Base-by-base conservation (phyloP, 768 basidiomycete genomes). In the Pilatotrama ljubarskyi region DNA sequence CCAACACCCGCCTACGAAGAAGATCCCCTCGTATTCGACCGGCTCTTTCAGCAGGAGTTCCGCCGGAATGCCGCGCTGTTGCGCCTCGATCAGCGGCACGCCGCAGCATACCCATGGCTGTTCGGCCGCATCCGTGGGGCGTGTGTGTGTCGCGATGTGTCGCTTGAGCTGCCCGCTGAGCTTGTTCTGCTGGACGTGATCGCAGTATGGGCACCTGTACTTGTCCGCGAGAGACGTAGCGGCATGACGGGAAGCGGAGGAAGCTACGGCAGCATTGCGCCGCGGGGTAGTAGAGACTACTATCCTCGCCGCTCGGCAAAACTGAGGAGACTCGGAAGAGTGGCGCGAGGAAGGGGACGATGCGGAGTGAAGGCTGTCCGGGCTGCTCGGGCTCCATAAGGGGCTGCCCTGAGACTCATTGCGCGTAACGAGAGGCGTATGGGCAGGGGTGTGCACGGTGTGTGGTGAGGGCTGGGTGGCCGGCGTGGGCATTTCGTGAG, bases 101-200 rank as follows among this genome's bases (percentile, higher is more conserved):
- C 64, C 64, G 29, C 64, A 66, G 51, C 64, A 66, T 18, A 63
- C 49, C 64, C 64, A 66, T 5, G 47, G 25, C 49, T 22, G 46
- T n/a, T 59, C 46, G 37, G 41, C 54, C 5, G 25, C 29, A 7
- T 26, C 35, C 11, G 18, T 24, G 5, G 46, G 26, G 18, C 43
- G 38, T 5, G 35, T 42, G 61, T 66, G 64, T 44, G 64, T 59
- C 48, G 41, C 41, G 53, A 66, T 51, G 50, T 66, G 64, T 26
- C 64, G 64, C 54, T 22, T n/a, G 41, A 66, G 44, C 38, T 63
- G 61, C 15, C 61, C 58, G 15, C 26, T 17, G 43, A 58, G 58
- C 32, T 46, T 18, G 35, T 26, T 58, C 7, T 17, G 2, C 46
- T 66, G 64, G 22, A 61, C 50, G 51, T 61, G 52, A 5, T 20